Evolutionary conservation across 1,284 basidiomycete genomes (phyloP), one percentile per base, ranked within the genome.

Genomic region (Dichomitus squalens): DNA sequence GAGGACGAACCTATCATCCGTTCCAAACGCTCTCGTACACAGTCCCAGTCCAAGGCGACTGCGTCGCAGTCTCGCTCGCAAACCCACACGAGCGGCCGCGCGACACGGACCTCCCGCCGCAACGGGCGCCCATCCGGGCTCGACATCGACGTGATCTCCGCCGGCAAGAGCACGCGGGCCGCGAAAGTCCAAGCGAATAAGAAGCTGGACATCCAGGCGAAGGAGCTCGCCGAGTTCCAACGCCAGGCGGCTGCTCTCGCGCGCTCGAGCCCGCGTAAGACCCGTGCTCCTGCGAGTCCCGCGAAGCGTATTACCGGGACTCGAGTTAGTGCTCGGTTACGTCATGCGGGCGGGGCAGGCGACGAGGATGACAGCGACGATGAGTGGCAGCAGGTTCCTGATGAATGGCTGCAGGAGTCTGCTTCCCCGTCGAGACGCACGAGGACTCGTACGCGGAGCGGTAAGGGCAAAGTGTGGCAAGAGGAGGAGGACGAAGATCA

Each of bases 361-460:
- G 66, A 59, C 7, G 65, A 72, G 9, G 76, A 77, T 4, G 60
- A 57, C 2, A 52, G 50, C 39, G 84, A 86, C 8, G 86, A 86
- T 1, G 88, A 84, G 64, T 93, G 91, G 90, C 88, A 93, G 70
- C 76, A 82, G 58, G 79, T 93, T 33, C 91, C 91, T 0, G 80
- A 86, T 4, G 91, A 90, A 66, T 92, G 90, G 90, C 65, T 92
- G 57, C 67, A 74, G 35, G 75, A 74, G 16, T 55, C 43, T 27
- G 52, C 54, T 4, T 53, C 60, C 8, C 39, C 58, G 9, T 38
- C 47, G 3, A 58, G 54, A 43, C 34, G 63, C 27, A 52, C 54
- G 23, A 49, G 58, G 51, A 52, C 61, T 11, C 46, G 55, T 5
- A 60, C 56, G 33, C 55, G 58, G 18, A 60, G 36, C 25, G 9